Conservation (phyloP, 2,329 filamentous ascomycete species). For the Colletotrichum agaves region DNA sequence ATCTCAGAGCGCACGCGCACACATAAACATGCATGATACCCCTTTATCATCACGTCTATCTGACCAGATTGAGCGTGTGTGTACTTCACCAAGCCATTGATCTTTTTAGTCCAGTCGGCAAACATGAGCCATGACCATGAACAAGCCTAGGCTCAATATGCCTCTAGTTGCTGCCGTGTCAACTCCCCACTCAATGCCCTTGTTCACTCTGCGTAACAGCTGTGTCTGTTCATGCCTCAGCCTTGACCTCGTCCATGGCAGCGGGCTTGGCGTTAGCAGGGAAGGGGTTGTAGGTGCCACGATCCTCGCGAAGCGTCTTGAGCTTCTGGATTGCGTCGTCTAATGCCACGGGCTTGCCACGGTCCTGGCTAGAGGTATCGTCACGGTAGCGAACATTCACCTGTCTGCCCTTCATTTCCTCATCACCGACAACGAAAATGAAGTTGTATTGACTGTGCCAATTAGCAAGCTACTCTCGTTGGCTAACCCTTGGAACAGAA, state of each 20-base stretch:
- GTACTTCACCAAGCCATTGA: background rate
- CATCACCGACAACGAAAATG: constrained; percentile 66
- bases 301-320: constrained; percentile 60
- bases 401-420: constrained; percentile 68
- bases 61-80: background rate
- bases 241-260: constrained; percentile 17
- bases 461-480: constrained; percentile 38
- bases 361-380: constrained; percentile 69
- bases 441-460: constrained; percentile 26
- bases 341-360: constrained; percentile 68
- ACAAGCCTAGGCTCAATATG: background rate
- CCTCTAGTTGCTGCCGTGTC: background rate
- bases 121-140: background rate
- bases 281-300: constrained; percentile 51
- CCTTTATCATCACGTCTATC: background rate
- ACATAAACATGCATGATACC: constrained; percentile 32
- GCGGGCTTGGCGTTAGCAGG: constrained; percentile 40
- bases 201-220: background rate
- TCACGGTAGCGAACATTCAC: constrained; percentile 74
- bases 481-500: constrained; percentile 39
- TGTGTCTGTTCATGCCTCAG: constrained; percentile 31
- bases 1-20: constrained; percentile 6
- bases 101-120: background rate
- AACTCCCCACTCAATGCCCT: constrained; percentile 23
- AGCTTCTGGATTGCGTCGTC: constrained; percentile 68